Conservation (phyloP, 345 rosid genomes). For the Salix caprea region DNA sequence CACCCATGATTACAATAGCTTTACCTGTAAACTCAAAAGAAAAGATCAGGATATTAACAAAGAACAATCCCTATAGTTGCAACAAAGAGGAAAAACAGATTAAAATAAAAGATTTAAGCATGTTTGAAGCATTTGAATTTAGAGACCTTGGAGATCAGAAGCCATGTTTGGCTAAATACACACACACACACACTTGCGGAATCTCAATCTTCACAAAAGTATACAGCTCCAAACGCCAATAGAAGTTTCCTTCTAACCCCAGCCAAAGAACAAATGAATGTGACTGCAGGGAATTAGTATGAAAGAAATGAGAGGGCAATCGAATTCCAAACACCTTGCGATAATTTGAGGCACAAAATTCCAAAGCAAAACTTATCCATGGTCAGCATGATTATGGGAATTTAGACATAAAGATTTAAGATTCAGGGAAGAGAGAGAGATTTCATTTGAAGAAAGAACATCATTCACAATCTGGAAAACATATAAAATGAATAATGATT, state of each 20-base stretch:
- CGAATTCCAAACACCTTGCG: not conserved
- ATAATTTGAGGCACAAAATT: not conserved
- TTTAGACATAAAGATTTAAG: not conserved
- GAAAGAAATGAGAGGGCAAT: not conserved
- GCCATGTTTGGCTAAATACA: constrained; percentile 1
- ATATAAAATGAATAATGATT: no score
- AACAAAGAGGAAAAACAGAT: not conserved
- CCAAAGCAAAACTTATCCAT: not conserved
- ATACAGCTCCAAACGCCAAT: not conserved
- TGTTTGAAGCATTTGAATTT: not conserved
- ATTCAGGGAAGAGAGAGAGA: no score
- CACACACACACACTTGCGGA: not conserved
- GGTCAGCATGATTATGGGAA: not conserved
- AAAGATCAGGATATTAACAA: not conserved
- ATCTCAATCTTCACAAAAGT: not conserved
- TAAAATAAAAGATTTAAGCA: not conserved
- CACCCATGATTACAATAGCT: constrained; percentile 70
- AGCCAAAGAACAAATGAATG: not conserved
- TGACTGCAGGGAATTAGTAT: not conserved
- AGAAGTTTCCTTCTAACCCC: not conserved
- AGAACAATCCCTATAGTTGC: no score
- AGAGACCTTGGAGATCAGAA: constrained; percentile 10
- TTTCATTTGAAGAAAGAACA: no score
- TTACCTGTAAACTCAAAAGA: constrained; percentile 21
- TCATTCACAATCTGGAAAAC: no score